Evolutionary conservation across 257 asterid species (phyloP).

Genomic region (Rhazya stricta): DNA sequence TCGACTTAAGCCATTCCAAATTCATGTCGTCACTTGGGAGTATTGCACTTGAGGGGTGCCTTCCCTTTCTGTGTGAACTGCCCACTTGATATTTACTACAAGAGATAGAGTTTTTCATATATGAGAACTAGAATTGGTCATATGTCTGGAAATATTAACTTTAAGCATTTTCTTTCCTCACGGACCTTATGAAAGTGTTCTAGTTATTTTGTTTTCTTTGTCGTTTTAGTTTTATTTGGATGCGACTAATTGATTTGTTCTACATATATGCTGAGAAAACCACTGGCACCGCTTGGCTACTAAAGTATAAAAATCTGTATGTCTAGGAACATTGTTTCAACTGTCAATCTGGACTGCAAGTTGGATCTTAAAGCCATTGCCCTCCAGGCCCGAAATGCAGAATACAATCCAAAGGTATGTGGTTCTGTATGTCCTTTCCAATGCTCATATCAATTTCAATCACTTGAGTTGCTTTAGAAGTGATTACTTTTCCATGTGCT

Average conservation of each 20-base stretch:
- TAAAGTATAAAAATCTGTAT: background rate
- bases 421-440: background rate
- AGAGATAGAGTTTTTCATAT: background rate
- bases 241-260: background rate
- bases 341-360: constrained; percentile 25
- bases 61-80: background rate
- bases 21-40: background rate
- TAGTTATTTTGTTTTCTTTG: too few species aligned
- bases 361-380: constrained; percentile 28
- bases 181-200: too few species aligned
- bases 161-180: background rate
- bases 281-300: too few species aligned
- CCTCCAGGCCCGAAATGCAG: constrained; percentile 27
- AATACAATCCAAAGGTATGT: constrained; percentile 19
- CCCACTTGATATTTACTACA: background rate
- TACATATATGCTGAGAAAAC: background rate
- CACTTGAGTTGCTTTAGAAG: background rate
- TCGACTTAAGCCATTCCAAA: background rate
- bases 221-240: background rate
- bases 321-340: constrained; percentile 22
- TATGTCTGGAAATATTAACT: background rate
- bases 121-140: background rate
- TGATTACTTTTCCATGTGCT: background rate
- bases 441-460: background rate
- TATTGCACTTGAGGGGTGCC: background rate